phyloP scores from a whole-genome alignment of 306 rosid species.

The Abrus precatorius region DNA sequence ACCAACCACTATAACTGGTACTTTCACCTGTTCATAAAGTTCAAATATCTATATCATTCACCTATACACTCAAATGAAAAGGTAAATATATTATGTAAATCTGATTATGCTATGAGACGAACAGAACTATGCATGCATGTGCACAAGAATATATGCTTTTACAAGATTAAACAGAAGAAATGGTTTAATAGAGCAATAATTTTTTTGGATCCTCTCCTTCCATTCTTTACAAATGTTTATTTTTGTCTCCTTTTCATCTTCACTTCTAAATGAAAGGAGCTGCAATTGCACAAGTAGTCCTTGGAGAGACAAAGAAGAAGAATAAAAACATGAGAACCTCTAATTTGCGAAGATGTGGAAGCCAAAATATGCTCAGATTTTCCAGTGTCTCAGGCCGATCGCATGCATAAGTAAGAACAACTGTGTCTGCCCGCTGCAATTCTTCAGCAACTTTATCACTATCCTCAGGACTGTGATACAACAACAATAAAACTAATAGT shows the following conservation, averaged over 20 bases:
- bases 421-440: constrained; percentile 90
- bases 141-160: not conserved
- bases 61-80: not conserved
- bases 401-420: constrained; percentile 96
- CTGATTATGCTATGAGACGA: not conserved
- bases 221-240: not conserved
- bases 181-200: constrained; percentile 19
- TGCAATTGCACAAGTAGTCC: not conserved
- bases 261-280: not conserved
- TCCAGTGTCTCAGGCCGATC: constrained; percentile 89
- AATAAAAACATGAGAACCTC: constrained; percentile 63
- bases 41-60: constrained; percentile 42
- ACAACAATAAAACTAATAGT: not conserved
- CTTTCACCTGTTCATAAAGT: constrained; percentile 77
- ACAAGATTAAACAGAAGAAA: not conserved
- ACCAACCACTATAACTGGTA: constrained; percentile 96
- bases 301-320: not conserved
- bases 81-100: not conserved
- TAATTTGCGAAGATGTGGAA: constrained; percentile 91
- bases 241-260: not conserved
- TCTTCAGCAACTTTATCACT: constrained; percentile 89
- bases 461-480: constrained; percentile 73
- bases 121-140: not conserved
- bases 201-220: not conserved
- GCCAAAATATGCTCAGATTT: constrained; percentile 86